phyloP scores from a whole-genome alignment of 2,329 filamentous ascomycete genomes.

The Ascochyta rabiei region DNA sequence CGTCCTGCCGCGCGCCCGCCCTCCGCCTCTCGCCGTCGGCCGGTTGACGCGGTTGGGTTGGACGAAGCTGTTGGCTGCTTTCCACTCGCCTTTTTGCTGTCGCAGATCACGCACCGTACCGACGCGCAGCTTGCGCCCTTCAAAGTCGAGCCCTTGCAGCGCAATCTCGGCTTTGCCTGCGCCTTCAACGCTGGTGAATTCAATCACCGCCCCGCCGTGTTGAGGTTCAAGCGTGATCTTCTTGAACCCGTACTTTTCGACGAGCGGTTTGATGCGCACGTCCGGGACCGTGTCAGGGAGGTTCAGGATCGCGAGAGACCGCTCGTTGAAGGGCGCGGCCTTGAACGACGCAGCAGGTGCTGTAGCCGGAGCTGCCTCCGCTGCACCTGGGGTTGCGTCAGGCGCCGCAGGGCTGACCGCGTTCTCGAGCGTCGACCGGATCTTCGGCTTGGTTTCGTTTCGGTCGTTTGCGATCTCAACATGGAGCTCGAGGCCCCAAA shows the following conservation, averaged over 20 bases:
- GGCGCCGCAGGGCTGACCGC: slow-evolving; percentile 51
- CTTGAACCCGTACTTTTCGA: slow-evolving; percentile 74
- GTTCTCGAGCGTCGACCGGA: slow-evolving; percentile 55
- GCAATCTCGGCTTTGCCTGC: slow-evolving; percentile 72
- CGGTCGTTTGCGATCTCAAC: slow-evolving; percentile 60
- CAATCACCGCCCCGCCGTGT: slow-evolving; percentile 84
- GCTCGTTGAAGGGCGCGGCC: slow-evolving; percentile 52
- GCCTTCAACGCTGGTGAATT: slow-evolving; percentile 72
- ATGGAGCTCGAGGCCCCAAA: slow-evolving; percentile 70
- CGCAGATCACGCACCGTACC: slow-evolving; percentile 59
- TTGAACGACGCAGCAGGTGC: slow-evolving; percentile 9
- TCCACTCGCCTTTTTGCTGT: slow-evolving; percentile 47
- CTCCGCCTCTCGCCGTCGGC: slow-evolving; percentile 33
- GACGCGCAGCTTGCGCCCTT: slow-evolving; percentile 49
- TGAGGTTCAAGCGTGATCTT: slow-evolving; percentile 81
- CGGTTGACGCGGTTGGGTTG: slow-evolving; percentile 37
- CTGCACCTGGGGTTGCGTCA: slow-evolving; percentile 24
- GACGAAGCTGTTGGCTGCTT: slow-evolving; percentile 44
- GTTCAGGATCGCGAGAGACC: slow-evolving; percentile 82
- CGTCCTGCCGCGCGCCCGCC: slow-evolving; percentile 36
- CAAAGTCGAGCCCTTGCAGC: slow-evolving; percentile 48
- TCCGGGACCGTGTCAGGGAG: slow-evolving; percentile 93
- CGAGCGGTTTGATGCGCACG: slow-evolving; percentile 74
- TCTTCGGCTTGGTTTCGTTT: slow-evolving; percentile 52
- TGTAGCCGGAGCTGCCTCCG: slow-evolving; percentile 31